phyloP scores from a whole-genome alignment of 108 stramenopile species.

The Skeletonema potamos region DNA sequence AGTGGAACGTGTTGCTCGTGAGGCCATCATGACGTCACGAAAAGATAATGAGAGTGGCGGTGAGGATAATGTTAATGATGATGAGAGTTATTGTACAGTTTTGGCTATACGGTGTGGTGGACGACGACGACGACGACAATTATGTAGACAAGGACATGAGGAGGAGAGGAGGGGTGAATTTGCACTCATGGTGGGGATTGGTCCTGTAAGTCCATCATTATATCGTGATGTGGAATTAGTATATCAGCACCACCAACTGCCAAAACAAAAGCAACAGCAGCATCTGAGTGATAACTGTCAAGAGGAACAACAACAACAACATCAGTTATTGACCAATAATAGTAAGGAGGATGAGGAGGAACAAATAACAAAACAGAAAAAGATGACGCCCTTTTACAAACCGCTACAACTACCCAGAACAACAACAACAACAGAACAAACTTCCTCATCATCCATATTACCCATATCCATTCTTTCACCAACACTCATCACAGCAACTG shows the following conservation, averaged over 20 bases:
- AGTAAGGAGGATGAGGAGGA: not conserved
- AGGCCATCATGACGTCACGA: too few species aligned
- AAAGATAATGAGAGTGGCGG: too few species aligned
- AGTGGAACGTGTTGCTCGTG: conserved; percentile 54
- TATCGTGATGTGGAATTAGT: conserved; percentile 19
- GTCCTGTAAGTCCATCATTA: conserved; percentile 37
- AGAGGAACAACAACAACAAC: too few species aligned
- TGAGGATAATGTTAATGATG: too few species aligned
- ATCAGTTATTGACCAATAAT: too few species aligned
- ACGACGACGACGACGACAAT: too few species aligned
- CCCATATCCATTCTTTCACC: conserved; percentile 50
- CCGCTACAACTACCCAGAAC: not conserved
- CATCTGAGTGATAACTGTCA: too few species aligned
- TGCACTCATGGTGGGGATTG: conserved; percentile 60
- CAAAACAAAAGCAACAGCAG: too few species aligned
- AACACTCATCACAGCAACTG: conserved; percentile 45
- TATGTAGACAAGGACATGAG: conserved; percentile 3
- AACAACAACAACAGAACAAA: too few species aligned
- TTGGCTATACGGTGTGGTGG: conserved; percentile 15
- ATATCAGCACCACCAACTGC: not conserved
- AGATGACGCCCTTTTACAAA: not conserved
- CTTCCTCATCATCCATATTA: not conserved
- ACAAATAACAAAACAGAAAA: not conserved
- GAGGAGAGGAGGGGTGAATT: conserved; percentile 40
- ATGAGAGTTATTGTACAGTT: not conserved